These are phyloP conservation scores for Entomortierella chlamydospora DNA, from an alignment of 192 early-diverging fungal species.

Conservation along the genomic window DNA sequence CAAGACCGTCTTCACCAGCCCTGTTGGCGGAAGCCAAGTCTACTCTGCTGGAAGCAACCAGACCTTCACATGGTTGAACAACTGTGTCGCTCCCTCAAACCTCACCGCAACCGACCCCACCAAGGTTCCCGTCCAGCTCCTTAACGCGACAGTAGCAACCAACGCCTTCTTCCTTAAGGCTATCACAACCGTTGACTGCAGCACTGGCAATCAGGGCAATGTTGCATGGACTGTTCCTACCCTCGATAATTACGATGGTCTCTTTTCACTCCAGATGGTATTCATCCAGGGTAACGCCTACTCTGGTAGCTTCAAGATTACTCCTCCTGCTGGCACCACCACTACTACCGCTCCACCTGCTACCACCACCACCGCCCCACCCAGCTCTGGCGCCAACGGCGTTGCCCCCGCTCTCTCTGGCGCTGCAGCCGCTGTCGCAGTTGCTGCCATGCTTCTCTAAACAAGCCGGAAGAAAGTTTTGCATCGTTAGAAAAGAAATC, in stretches of 20 bases:
- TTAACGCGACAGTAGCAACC: constrained; percentile 12
- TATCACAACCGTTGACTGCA: constrained; percentile 35
- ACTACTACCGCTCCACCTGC: neutral
- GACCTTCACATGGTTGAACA: constrained; percentile 32
- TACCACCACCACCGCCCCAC: neutral
- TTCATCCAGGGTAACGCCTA: constrained; percentile 1
- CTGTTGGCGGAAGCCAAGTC: constrained; percentile 1
- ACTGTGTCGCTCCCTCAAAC: constrained; percentile 31
- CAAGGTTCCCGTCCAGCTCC: constrained; percentile 27
- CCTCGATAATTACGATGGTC: neutral
- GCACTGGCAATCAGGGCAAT: constrained; percentile 21
- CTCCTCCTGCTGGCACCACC: neutral
- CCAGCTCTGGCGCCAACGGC: neutral
- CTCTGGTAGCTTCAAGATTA: constrained; percentile 39
- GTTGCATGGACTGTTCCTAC: constrained; percentile 17
- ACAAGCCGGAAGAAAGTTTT: neutral
- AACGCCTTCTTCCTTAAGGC: constrained; percentile 1
- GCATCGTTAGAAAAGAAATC: no score
- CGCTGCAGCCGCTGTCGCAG: constrained; percentile 17
- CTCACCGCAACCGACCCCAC: constrained; percentile 7
- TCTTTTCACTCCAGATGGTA: constrained; percentile 20
- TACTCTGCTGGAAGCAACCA: constrained; percentile 6
- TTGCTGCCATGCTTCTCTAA: constrained; percentile 32
- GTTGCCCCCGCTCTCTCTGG: constrained; percentile 24
- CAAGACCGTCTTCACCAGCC: constrained; percentile 39